A percentile compares a stretch with the other conserved stretches of the same genome.
These are phyloP conservation scores for Suillus paluster DNA, from an alignment of 768 basidiomycete genomes.

Conservation along the genomic window DNA sequence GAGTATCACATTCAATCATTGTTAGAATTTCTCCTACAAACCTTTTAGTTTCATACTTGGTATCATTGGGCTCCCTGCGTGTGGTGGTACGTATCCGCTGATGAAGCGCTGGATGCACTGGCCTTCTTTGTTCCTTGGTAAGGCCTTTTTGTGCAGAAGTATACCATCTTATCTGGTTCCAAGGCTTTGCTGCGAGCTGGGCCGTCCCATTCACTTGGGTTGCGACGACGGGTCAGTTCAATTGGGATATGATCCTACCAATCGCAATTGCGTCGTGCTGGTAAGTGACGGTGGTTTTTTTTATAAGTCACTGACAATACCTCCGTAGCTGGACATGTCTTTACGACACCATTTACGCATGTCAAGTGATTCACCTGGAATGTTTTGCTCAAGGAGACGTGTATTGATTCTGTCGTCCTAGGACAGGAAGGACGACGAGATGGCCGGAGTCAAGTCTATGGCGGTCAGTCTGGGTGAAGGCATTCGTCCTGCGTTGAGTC, in stretches of 20 bases:
- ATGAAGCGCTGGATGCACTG: slow-evolving; percentile 32
- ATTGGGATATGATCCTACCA: neutral
- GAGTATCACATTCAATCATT: neutral
- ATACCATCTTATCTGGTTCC: neutral
- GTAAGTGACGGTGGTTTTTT: neutral
- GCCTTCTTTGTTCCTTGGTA: slow-evolving; percentile 36
- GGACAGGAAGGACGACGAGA: neutral
- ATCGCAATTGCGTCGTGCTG: neutral
- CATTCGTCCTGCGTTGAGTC: neutral
- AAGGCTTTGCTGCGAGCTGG: neutral
- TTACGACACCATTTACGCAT: no score
- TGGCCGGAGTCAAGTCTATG: neutral
- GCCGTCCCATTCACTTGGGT: neutral
- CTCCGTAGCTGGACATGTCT: neutral
- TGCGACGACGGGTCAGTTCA: neutral
- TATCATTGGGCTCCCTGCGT: neutral
- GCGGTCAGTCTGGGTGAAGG: neutral
- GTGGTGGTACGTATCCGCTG: slow-evolving; percentile 24
- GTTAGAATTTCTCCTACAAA: neutral
- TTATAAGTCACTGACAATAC: neutral
- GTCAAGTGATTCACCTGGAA: no score
- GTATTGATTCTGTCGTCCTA: neutral
- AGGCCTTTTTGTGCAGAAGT: neutral
- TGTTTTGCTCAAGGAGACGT: neutral
- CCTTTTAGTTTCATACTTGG: neutral